phyloP scores from a whole-genome alignment of 108 stramenopile species.

The Mediolabrus comicus region DNA sequence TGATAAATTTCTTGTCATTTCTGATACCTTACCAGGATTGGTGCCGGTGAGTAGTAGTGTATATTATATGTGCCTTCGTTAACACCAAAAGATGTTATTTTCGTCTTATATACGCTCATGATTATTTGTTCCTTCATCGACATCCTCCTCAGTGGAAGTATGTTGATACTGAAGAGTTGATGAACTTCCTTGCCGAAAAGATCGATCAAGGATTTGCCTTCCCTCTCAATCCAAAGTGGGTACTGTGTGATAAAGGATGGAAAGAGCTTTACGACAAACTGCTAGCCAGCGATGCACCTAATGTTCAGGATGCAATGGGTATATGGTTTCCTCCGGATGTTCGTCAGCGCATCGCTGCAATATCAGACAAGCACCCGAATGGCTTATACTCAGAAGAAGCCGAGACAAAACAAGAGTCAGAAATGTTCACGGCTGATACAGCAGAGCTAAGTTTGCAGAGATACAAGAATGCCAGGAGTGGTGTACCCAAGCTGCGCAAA shows the following conservation, averaged over 20 bases:
- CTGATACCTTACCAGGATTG: constrained; percentile 2
- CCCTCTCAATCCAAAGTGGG: constrained; percentile 21
- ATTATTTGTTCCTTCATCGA: too few relatives aligned
- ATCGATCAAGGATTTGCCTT: constrained; percentile 13
- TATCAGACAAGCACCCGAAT: neutral
- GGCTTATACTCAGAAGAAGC: neutral
- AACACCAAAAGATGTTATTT: neutral
- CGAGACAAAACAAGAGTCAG: neutral
- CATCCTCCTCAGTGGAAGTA: constrained; percentile 5
- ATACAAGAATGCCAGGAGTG: neutral
- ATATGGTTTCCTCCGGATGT: neutral
- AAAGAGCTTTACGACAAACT: constrained; percentile 15
- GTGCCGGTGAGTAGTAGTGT: neutral
- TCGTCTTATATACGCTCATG: neutral
- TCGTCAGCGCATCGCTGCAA: neutral
- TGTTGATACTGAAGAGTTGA: constrained; percentile 2
- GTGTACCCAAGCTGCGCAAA: neutral
- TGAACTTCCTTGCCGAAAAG: neutral
- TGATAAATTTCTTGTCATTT: constrained; percentile 19
- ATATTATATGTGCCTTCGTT: neutral
- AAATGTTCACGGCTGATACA: neutral
- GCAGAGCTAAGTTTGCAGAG: neutral
- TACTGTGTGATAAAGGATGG: constrained; percentile 29
- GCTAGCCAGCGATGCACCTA: neutral
- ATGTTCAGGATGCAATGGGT: neutral